These are phyloP conservation scores for Rhizopogon rudus DNA, from an alignment of 768 basidiomycete species.

Conservation along the genomic window DNA sequence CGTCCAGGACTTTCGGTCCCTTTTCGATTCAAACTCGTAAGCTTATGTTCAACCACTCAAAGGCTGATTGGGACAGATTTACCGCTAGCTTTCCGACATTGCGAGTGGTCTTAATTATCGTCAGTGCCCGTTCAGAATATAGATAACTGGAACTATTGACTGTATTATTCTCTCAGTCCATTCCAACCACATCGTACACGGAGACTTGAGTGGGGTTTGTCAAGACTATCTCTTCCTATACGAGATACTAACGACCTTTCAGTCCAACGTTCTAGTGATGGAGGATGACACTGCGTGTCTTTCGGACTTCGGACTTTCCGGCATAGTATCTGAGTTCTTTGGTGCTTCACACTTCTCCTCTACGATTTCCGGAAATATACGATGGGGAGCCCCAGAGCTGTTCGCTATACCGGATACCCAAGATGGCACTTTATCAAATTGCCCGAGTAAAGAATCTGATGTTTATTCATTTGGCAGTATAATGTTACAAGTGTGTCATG, in stretches of 20 bases:
- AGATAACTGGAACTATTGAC: background rate
- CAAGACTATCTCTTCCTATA: background rate
- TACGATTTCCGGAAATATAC: conserved; percentile 29
- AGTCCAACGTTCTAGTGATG: conserved; percentile 43
- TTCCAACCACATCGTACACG: conserved; percentile 1
- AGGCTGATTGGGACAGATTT: background rate
- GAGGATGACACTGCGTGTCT: conserved; percentile 33
- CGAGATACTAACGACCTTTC: background rate
- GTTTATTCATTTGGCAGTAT: conserved; percentile 23
- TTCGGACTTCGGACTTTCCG: conserved; percentile 42
- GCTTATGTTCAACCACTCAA: background rate
- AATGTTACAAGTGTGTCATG: background rate
- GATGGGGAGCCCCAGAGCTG: conserved; percentile 38
- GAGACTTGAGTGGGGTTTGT: conserved; percentile 5
- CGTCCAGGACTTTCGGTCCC: conserved; percentile 2
- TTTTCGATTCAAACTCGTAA: conserved; percentile 15
- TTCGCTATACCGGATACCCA: conserved; percentile 12
- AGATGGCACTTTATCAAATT: conserved; percentile 9
- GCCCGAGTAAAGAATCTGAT: conserved; percentile 2
- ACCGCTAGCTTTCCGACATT: background rate
- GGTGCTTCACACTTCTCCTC: conserved; percentile 27
- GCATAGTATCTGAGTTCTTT: conserved; percentile 21
- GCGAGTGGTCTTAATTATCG: background rate
- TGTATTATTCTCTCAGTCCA: background rate
- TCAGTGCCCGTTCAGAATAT: background rate